Base-by-base conservation (phyloP, 495 filamentous ascomycete species). In the Hyaloscypha bicolor region DNA sequence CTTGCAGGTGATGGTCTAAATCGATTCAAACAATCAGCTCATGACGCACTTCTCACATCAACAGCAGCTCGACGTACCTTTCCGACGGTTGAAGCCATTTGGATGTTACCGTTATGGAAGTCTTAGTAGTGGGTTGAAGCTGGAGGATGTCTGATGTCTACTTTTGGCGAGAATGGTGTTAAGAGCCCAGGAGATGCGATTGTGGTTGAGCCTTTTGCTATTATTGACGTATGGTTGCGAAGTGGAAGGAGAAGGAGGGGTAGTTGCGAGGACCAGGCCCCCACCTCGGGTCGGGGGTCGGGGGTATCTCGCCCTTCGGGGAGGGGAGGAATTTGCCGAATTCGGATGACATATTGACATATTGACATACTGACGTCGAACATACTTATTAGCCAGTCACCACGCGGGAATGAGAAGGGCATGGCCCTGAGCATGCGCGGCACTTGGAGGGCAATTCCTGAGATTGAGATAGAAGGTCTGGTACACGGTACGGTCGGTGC, bases 1-100 rank as follows among this genome's bases (percentile, higher is more conserved):
- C 83, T 91, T 91, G 81, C 90, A 91, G 72, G 86, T 91, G 75
- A 92, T 92, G 45, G 87, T 91, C 90, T 91, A 51, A 65, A 58
- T 4, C 16, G 25, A 29, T 55, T 4, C 31, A 21, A 22, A 29
- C 6, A 12, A 59, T 64, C 45, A 70, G 60, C 25, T 60, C 4
- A 60, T 67, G 64, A 48, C 9, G 42, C 42, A 37, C 12, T 6
- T 53, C 19, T 48, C 29, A 32, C 56, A 11, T 42, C 12, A 19
- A 19, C 29, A 35, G 39, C 32, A 66, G 30, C 42, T 61, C 14
- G 48, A 56, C 67, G 16, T 39, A 71, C 69, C 64, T 71, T 71
- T 22, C 69, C 69, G 16, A 51, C 42, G 2, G 56, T 60, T 14
- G 56, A 32, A 37, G 56, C 22, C 56, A 60, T 60, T 6, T 37